Conservation (phyloP, 78 protist species). For the Ministeria vibrans region DNA sequence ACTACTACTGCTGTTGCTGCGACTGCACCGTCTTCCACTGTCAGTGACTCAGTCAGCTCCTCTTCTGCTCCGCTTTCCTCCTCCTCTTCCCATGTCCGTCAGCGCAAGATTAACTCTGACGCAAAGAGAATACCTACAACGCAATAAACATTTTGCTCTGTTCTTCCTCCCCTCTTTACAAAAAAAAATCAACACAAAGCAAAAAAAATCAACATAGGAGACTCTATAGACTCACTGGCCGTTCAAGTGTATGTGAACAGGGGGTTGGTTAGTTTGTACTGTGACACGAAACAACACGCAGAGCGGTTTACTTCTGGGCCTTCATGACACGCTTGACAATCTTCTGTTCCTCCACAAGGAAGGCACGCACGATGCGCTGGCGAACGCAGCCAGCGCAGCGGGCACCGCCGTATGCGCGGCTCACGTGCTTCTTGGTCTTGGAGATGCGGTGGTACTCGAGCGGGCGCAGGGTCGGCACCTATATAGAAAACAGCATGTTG, state of each 20-base stretch:
- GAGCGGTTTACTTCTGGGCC: neutral
- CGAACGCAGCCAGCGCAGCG: slow-evolving; percentile 80
- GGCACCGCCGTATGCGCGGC: slow-evolving; percentile 92
- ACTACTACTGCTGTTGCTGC: neutral
- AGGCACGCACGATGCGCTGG: slow-evolving; percentile 87
- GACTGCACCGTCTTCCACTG: no score
- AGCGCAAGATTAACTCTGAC: neutral
- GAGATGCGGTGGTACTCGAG: slow-evolving; percentile 35
- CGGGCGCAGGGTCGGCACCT: slow-evolving; percentile 66
- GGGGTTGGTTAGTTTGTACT: neutral
- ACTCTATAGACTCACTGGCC: neutral
- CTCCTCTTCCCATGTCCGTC: neutral
- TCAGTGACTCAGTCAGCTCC: neutral
- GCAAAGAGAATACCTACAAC: no score
- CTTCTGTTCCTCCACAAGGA: slow-evolving; percentile 95
- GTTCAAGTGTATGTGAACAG: neutral
- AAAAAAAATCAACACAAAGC: neutral
- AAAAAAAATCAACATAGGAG: neutral
- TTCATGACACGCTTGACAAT: slow-evolving; percentile 80
- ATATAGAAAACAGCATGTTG: neutral
- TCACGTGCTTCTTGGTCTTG: slow-evolving; percentile 71
- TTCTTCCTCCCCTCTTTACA: neutral
- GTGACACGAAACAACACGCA: neutral
- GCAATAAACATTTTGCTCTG: neutral
- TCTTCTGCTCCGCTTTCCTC: neutral